Evolutionary conservation across 2,329 filamentous ascomycete species (phyloP).

Genomic region (Madurella mycetomatis): DNA sequence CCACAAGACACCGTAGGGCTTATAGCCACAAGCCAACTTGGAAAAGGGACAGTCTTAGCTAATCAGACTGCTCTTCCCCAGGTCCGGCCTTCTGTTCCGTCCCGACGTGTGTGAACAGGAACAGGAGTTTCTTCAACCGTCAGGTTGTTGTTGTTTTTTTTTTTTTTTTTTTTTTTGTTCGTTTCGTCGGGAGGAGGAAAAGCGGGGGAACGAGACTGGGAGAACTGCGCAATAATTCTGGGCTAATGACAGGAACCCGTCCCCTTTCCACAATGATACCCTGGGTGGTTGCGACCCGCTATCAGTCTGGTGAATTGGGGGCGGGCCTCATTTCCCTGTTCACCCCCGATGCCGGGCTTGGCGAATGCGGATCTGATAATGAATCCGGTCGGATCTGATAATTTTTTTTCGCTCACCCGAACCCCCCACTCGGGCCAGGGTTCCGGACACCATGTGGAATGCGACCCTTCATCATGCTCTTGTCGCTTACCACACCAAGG

Average conservation of each 20-base stretch:
- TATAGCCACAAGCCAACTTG: no score
- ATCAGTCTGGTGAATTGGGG: background rate
- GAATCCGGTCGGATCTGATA: conserved; percentile 20
- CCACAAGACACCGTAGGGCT: no score
- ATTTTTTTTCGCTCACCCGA: conserved; percentile 3
- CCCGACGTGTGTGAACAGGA: no score
- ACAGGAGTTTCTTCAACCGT: no score
- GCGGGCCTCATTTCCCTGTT: background rate
- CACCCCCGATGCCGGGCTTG: conserved; percentile 22
- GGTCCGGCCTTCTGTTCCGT: no score
- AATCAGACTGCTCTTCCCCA: no score
- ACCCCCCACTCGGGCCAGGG: background rate
- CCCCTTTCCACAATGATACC: background rate
- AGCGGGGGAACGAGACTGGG: background rate
- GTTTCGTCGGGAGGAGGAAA: background rate
- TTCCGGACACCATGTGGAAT: background rate
- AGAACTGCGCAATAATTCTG: background rate
- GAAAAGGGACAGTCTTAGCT: no score
- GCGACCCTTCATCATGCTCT: background rate
- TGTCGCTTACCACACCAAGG: background rate
- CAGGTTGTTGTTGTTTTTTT: no score
- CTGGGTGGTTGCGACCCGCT: background rate
- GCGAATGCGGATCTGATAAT: conserved; percentile 22
- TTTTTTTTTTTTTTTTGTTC: no score
- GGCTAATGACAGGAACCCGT: background rate